A percentile compares a stretch with the other conserved stretches of the same genome.
Evolutionary conservation across 441 rosid genomes (phyloP).

Genomic region (Aquilaria agallochum): DNA sequence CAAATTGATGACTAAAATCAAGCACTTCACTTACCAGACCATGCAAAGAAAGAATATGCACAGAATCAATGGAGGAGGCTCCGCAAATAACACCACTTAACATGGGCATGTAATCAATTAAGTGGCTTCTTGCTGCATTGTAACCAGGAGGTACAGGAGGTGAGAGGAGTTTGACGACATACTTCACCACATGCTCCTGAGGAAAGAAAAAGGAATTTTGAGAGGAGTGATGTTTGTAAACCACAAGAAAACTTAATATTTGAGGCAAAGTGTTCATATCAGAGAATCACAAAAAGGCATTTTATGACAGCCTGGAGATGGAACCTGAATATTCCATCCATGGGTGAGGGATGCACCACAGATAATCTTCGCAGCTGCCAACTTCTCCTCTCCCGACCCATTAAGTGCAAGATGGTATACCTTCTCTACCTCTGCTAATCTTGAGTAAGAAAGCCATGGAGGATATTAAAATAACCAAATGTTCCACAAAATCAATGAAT

Average conservation of each 20-base stretch:
- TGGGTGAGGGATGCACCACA: conserved; percentile 60
- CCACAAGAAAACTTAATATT: not conserved
- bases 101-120: conserved; percentile 48
- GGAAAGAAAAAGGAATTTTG: conserved; percentile 11
- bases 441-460: conserved; percentile 26
- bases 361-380: conserved; percentile 62
- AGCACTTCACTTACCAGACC: conserved; percentile 52
- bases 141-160: conserved; percentile 42
- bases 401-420: conserved; percentile 49
- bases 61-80: conserved; percentile 49
- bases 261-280: not conserved
- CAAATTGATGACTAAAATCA: too few relatives aligned
- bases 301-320: conserved; percentile 7
- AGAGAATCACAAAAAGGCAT: not conserved
- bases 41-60: conserved; percentile 62
- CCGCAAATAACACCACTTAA: conserved; percentile 49
- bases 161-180: conserved; percentile 66
- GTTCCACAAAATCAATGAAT: conserved; percentile 9
- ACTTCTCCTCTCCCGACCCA: conserved; percentile 52
- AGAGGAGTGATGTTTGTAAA: not conserved
- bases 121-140: conserved; percentile 35
- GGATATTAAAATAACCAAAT: not conserved
- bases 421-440: conserved; percentile 61
- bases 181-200: conserved; percentile 68
- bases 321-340: conserved; percentile 81